Evolutionary conservation across 2,329 filamentous ascomycete species (phyloP).

Genomic region (Sporothrix dimorphospora): DNA sequence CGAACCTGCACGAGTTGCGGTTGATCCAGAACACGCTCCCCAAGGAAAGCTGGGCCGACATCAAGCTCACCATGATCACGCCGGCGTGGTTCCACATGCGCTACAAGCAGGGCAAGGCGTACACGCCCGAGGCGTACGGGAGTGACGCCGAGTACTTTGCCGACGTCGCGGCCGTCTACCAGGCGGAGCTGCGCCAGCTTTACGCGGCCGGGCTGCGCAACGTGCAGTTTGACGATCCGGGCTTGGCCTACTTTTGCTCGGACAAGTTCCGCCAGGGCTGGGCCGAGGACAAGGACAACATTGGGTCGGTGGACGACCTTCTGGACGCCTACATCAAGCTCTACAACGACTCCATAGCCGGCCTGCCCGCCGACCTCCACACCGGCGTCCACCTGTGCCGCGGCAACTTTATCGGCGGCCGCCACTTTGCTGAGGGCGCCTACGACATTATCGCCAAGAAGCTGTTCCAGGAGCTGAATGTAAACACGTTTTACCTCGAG

Average conservation of each 20-base stretch:
- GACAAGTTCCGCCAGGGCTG: constrained; percentile 68
- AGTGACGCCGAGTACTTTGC: constrained; percentile 55
- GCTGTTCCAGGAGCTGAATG: constrained; percentile 62
- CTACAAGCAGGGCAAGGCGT: constrained; percentile 54
- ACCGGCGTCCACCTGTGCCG: constrained; percentile 70
- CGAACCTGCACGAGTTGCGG: constrained; percentile 52
- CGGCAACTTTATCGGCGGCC: constrained; percentile 64
- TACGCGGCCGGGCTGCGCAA: constrained; percentile 56
- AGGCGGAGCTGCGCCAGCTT: constrained; percentile 51
- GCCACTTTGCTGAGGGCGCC: constrained; percentile 67
- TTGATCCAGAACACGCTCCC: constrained; percentile 61
- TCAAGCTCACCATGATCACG: constrained; percentile 65
- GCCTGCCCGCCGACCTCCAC: constrained; percentile 67
- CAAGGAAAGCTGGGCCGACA: constrained; percentile 52
- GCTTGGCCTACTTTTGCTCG: constrained; percentile 68
- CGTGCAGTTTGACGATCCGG: constrained; percentile 64
- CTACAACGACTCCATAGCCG: constrained; percentile 70
- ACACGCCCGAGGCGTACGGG: constrained; percentile 51
- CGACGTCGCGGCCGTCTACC: constrained; percentile 56
- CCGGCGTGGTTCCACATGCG: constrained; percentile 66
- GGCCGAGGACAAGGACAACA: constrained; percentile 61
- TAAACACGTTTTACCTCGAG: constrained; percentile 55
- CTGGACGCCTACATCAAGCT: constrained; percentile 72
- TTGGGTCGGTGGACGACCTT: constrained; percentile 64
- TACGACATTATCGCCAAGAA: constrained; percentile 65